These are phyloP conservation scores for Barnettozyma sp. DNA, from an alignment of 805 yeast species.

Conservation along the genomic window DNA sequence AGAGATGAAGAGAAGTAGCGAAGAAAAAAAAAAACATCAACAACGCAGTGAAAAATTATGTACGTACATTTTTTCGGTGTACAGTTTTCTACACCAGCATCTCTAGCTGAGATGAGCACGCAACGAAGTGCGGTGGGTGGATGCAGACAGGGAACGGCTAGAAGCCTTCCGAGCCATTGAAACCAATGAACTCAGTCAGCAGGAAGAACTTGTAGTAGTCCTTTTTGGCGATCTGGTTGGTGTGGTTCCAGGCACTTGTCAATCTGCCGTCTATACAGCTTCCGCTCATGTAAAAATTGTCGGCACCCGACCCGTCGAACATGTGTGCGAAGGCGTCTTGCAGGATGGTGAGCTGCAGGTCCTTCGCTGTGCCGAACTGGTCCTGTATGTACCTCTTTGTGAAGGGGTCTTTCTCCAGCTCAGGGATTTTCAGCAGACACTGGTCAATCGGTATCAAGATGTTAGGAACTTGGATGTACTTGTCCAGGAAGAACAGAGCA, in stretches of 20 bases:
- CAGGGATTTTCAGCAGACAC: slow-evolving; percentile 48
- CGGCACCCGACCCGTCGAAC: slow-evolving; percentile 79
- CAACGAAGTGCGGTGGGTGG: too few relatives aligned
- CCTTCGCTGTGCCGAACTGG: slow-evolving; percentile 51
- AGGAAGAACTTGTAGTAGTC: slow-evolving; percentile 56
- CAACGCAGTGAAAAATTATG: too few relatives aligned
- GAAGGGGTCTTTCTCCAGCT: slow-evolving; percentile 41
- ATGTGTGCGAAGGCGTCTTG: slow-evolving; percentile 38
- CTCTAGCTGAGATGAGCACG: too few relatives aligned
- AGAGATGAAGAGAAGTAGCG: too few relatives aligned
- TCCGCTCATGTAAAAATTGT: slow-evolving; percentile 77
- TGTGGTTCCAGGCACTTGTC: slow-evolving; percentile 80
- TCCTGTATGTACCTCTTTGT: slow-evolving; percentile 44
- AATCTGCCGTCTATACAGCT: slow-evolving; percentile 79
- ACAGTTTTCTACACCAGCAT: too few relatives aligned
- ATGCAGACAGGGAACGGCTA: too few relatives aligned
- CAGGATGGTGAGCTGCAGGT: slow-evolving; percentile 39
- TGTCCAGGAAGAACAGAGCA: slow-evolving; percentile 71
- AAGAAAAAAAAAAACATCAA: too few relatives aligned
- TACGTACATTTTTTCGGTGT: too few relatives aligned
- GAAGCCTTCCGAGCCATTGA: slow-evolving; percentile 66
- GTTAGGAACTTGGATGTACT: slow-evolving; percentile 73
- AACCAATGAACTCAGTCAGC: slow-evolving; percentile 65
- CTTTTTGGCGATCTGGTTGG: slow-evolving; percentile 61
- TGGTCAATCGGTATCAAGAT: slow-evolving; percentile 68